Conservation (phyloP, 129 eudicot species). For the Helichrysum umbraculigerum region DNA sequence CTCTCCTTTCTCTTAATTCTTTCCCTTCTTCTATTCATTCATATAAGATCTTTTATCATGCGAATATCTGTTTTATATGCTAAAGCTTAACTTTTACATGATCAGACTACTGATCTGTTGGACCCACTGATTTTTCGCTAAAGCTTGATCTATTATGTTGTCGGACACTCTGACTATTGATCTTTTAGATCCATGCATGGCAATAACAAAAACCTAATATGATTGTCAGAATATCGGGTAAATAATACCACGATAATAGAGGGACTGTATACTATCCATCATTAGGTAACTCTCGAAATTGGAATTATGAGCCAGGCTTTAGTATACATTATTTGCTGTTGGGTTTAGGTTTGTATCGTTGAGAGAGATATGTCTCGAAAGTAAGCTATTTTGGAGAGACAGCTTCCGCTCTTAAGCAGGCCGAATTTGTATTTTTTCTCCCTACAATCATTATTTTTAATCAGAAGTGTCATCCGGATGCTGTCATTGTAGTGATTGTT, state of each 20-base stretch:
- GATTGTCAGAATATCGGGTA: neutral
- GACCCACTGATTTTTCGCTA: neutral
- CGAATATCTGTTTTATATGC: neutral
- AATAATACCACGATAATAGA: neutral
- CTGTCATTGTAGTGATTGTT: neutral
- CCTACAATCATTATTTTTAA: neutral
- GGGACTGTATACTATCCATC: neutral
- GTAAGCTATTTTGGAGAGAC: neutral
- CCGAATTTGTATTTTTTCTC: neutral
- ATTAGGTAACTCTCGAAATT: neutral
- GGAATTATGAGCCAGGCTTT: neutral
- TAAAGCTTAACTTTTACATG: conserved; percentile 2
- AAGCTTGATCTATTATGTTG: neutral
- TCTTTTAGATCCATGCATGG: neutral
- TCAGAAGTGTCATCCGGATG: neutral
- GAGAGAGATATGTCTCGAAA: neutral
- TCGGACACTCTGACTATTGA: neutral
- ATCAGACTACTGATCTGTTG: neutral
- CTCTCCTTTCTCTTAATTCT: neutral
- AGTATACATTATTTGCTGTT: neutral
- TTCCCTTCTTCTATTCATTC: neutral
- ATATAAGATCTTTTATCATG: neutral
- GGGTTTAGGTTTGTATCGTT: neutral
- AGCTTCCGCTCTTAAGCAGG: neutral
- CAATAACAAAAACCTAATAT: neutral